A percentile compares a stretch with the other conserved stretches of the same genome.
Conservation (phyloP, 2,329 filamentous ascomycete genomes). For the Monosporascus sp. region DNA sequence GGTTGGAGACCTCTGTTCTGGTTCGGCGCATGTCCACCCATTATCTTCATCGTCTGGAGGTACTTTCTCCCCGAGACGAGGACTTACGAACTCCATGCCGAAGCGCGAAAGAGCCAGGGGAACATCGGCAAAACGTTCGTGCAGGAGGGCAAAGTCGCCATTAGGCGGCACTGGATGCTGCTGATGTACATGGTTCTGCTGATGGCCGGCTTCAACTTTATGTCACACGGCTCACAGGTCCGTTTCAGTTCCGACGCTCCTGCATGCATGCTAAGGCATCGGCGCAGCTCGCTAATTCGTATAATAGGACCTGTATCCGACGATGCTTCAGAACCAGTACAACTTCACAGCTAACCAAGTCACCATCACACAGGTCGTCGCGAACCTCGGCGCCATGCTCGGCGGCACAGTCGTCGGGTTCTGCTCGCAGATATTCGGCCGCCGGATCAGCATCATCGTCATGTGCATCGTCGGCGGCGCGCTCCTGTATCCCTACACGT, state of each 20-base stretch:
- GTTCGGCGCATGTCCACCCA: constrained; percentile 78
- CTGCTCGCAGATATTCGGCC: constrained; percentile 62
- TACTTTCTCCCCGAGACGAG: constrained; percentile 74
- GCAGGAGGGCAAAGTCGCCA: constrained; percentile 69
- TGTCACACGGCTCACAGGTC: constrained; percentile 67
- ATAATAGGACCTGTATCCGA: constrained; percentile 50
- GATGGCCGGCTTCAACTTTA: constrained; percentile 91
- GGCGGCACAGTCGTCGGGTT: constrained; percentile 66
- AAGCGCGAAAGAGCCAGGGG: constrained; percentile 49
- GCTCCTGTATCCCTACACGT: constrained; percentile 78
- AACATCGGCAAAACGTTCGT: constrained; percentile 64
- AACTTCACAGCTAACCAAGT: constrained; percentile 47
- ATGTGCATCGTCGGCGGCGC: constrained; percentile 64
- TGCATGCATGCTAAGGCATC: neutral
- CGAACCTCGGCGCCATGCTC: constrained; percentile 63
- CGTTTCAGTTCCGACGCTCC: neutral
- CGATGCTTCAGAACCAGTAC: constrained; percentile 53
- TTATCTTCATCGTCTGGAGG: constrained; percentile 75
- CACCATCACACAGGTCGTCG: constrained; percentile 66
- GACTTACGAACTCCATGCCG: constrained; percentile 62
- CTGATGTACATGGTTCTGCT: constrained; percentile 77
- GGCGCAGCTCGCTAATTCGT: neutral
- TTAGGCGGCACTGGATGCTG: constrained; percentile 75
- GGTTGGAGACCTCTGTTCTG: constrained; percentile 83
- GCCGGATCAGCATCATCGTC: constrained; percentile 62